Percentiles rank a stretch among this genome's conserved stretches.
These are phyloP conservation scores for Cardamine chenopodiifolia DNA, from an alignment of 345 rosid species.

Conservation along the genomic window DNA sequence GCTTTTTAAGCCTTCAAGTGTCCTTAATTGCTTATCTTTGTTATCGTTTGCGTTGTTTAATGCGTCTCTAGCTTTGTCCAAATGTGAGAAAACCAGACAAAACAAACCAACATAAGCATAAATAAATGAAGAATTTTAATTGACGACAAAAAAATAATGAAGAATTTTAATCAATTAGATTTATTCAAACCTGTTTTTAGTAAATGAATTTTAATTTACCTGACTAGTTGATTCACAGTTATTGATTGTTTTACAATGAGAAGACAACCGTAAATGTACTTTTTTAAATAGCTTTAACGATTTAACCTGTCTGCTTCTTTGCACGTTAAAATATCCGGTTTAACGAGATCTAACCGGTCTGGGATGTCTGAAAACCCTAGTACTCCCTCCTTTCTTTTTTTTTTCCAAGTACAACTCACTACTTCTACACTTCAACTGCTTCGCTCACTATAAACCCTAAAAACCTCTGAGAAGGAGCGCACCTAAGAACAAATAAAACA, in stretches of 20 bases:
- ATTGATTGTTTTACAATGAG: neutral
- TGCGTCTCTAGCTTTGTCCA: neutral
- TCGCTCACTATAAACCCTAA: constrained; percentile 25
- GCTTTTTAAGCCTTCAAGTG: constrained; percentile 37
- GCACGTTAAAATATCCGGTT: constrained; percentile 20
- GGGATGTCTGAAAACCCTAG: constrained; percentile 46
- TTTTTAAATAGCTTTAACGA: neutral
- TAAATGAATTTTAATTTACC: neutral
- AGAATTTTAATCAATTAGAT: neutral
- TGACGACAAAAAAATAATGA: too few relatives aligned
- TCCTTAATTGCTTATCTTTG: constrained; percentile 1
- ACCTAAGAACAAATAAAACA: neutral
- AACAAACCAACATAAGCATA: neutral
- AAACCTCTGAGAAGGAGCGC: constrained; percentile 29
- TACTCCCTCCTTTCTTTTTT: neutral
- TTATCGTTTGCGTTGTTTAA: constrained; percentile 3
- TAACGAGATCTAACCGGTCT: constrained; percentile 20
- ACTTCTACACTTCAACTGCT: neutral
- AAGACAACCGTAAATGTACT: neutral
- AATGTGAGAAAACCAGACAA: constrained; percentile 11
- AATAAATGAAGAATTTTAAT: neutral
- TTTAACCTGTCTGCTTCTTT: neutral
- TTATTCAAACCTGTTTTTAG: neutral
- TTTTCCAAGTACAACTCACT: neutral
- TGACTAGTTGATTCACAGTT: neutral